Percentiles rank a stretch among this genome's conserved stretches.
phyloP scores from a whole-genome alignment of 257 asterid genomes.

The Primulina tabacum region DNA sequence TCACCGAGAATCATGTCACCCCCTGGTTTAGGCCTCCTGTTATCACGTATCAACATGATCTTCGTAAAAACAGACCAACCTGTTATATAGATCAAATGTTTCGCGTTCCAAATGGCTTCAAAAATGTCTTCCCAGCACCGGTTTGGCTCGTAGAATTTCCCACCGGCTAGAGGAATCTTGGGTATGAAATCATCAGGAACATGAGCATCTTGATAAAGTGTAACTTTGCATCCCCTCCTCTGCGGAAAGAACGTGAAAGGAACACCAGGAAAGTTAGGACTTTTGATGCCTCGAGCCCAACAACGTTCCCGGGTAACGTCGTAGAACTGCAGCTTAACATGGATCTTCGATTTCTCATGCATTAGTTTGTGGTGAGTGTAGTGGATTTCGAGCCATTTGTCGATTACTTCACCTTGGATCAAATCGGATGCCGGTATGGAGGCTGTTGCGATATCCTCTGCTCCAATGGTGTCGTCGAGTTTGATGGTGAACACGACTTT shows the following conservation, averaged over 20 bases:
- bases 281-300: slow-evolving; percentile 41
- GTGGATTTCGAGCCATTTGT: slow-evolving; percentile 39
- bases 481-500: slow-evolving; percentile 44
- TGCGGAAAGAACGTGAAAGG: slow-evolving; percentile 67
- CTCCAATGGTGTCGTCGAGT: slow-evolving; percentile 41
- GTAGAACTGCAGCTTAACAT: slow-evolving; percentile 43
- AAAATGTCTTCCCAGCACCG: slow-evolving; percentile 75
- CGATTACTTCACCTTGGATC: slow-evolving; percentile 34
- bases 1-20: slow-evolving; percentile 62
- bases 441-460: slow-evolving; percentile 41
- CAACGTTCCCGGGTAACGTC: slow-evolving; percentile 41
- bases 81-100: slow-evolving; percentile 57
- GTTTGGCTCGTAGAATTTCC: slow-evolving; percentile 50
- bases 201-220: slow-evolving; percentile 68
- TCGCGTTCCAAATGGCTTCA: slow-evolving; percentile 48
- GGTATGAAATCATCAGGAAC: slow-evolving; percentile 62
- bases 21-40: slow-evolving; percentile 49
- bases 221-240: slow-evolving; percentile 47
- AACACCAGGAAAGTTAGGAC: slow-evolving; percentile 46
- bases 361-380: slow-evolving; percentile 27
- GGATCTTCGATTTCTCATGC: slow-evolving; percentile 40
- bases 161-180: slow-evolving; percentile 53
- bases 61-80: slow-evolving; percentile 73
- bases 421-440: slow-evolving; percentile 30
- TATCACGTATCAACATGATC: slow-evolving; percentile 52